Evolutionary conservation across 1,139 yeast species (phyloP).

Genomic region (Komagataea norvegica): DNA sequence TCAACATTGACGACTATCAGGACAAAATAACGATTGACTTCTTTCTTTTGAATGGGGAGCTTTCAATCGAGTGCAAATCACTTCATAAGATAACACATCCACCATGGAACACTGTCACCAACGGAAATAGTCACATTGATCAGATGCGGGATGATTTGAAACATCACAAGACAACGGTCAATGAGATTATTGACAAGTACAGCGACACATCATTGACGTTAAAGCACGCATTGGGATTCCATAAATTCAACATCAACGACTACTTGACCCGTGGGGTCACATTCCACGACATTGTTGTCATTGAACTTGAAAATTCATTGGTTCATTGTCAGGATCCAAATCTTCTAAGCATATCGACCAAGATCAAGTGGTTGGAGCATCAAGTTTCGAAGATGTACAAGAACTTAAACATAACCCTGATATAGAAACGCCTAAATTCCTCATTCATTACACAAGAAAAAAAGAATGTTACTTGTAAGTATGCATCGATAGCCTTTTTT

Average conservation of each 20-base stretch:
- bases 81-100: slow-evolving; percentile 25
- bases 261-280: slow-evolving; percentile 34
- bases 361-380: slow-evolving; percentile 34
- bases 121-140: slow-evolving; percentile 30
- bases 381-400: slow-evolving; percentile 32
- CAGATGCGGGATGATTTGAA: slow-evolving; percentile 25
- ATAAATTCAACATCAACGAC: slow-evolving; percentile 26
- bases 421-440: slow-evolving; percentile 9
- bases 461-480: slow-evolving; percentile 2
- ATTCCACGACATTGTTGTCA: slow-evolving; percentile 35
- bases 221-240: slow-evolving; percentile 20
- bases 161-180: slow-evolving; percentile 18
- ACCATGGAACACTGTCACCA: slow-evolving; percentile 32
- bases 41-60: slow-evolving; percentile 21
- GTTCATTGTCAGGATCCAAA: slow-evolving; percentile 44
- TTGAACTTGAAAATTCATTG: slow-evolving; percentile 36
- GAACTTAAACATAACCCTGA: slow-evolving; percentile 27
- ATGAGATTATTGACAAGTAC: slow-evolving; percentile 17
- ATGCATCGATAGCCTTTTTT: slow-evolving; percentile 19
- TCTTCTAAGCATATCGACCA: slow-evolving; percentile 38
- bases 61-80: slow-evolving; percentile 23
- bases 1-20: slow-evolving; percentile 14
- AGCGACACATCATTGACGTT: slow-evolving; percentile 10
- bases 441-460: no score
- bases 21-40: slow-evolving; percentile 22